phyloP scores from a whole-genome alignment of 2,329 filamentous ascomycete species.

The Aureobasidium sp. region DNA sequence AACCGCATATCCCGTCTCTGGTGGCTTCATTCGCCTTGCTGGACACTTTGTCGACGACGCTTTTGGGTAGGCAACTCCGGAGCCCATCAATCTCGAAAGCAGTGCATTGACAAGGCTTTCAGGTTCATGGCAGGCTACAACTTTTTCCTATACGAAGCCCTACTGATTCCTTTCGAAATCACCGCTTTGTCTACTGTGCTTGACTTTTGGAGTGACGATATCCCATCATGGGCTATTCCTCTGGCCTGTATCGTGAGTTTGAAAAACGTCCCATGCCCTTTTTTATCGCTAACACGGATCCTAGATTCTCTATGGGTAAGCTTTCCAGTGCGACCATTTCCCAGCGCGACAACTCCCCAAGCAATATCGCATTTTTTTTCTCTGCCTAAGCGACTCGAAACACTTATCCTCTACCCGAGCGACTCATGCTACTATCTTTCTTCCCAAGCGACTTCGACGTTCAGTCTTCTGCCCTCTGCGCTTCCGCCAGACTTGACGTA shows the following conservation, averaged over 20 bases:
- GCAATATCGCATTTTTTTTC: neutral
- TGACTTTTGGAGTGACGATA: conserved; percentile 34
- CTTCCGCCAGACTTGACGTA: no score
- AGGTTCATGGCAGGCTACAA: conserved; percentile 46
- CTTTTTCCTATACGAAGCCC: conserved; percentile 40
- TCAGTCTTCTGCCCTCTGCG: no score
- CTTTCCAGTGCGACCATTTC: neutral
- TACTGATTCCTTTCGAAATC: conserved; percentile 44
- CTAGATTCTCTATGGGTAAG: conserved; percentile 8
- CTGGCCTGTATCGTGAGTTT: conserved; percentile 12
- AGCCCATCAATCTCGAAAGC: neutral
- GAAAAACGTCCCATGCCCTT: neutral
- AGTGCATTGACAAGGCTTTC: neutral
- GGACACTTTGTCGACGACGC: conserved; percentile 56
- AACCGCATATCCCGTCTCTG: conserved; percentile 52
- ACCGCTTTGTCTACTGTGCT: conserved; percentile 34
- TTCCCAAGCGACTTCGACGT: neutral
- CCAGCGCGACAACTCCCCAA: neutral
- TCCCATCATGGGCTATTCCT: conserved; percentile 31
- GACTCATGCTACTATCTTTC: neutral
- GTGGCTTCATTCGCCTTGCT: conserved; percentile 52
- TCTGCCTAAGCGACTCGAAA: neutral
- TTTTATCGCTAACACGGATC: neutral
- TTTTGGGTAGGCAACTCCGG: conserved; percentile 33
- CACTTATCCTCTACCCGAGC: neutral